Evolutionary conservation across 192 early-diverging fungal species (phyloP), one percentile per base, ranked within the genome.

Genomic region (Allomyces javanicus): DNA sequence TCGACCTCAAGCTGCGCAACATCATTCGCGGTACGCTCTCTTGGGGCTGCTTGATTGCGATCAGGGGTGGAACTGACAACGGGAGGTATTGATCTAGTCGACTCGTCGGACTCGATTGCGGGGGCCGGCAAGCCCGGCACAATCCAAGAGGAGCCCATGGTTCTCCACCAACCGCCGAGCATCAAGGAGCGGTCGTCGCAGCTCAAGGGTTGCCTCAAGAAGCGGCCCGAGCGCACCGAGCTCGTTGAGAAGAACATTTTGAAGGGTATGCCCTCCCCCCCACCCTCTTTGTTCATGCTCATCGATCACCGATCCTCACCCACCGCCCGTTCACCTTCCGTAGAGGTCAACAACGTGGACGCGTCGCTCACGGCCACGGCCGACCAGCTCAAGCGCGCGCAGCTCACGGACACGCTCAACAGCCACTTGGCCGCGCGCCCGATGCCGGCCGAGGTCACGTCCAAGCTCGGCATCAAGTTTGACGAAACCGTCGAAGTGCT

Each of bases 401-500:
- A 77, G 61, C 67, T 83, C 23, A 73, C 71, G 67, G 71, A 79
- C 55, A 63, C 73, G 23, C 72, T 83, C n/a, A 75, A 77, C 61
- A 58, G 55, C 44, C 79, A 79, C 23, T 71, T 83, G 19, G 67
- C 73, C 7, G 73, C 75, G 22, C 72, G 81, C 17, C 81, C 81
- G 11, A 68, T 73, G 58, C 45, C 74, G 24, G 72, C 75, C 14
- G 76, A 82, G 63, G 71, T 80, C 25, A 62, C 69, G 12, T 43
- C 67, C 1, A 74, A 73, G 55, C 55, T 78, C 19, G 33, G 33
- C 33, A 65, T 75, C 62, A 61, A 69, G n/a, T 83, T 81, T 65
- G 67, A 70, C 27, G 82, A 83, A 58, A 81, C 77, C 14, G 82
- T 83, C 19, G 79, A 81, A 62, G 79, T 83, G 19, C 73, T 79